Evolutionary conservation across 305 asterid genomes (phyloP), one percentile per base, ranked within the genome.

Genomic region (Fraxinus baroniana): DNA sequence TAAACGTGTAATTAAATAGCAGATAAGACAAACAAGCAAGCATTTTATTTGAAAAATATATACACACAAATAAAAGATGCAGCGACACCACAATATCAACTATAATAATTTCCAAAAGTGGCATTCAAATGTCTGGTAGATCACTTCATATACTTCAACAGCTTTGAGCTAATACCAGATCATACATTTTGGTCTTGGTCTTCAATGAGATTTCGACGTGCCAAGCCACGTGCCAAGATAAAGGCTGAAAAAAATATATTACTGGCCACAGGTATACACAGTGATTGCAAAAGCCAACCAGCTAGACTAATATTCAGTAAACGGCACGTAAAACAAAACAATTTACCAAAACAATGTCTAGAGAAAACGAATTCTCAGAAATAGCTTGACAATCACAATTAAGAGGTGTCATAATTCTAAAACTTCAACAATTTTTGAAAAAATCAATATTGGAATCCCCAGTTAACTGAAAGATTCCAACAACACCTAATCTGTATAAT

Each of bases 401-500:
- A 78, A 85, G 84, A 86, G 80, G 66, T 49, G 77, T 76, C 49
- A 20, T 60, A 81, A 81, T 75, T 72, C 84, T 46, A 41, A 41
- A 41, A 41, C 52, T 12, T 74, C 83, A 81, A 78, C 33, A 76
- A 57, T 3, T 55, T 74, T 39, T 37, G 36, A 35, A 32, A 41
- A 73, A 78, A 72, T 17, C 5, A 79, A 80, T 20, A 17, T 79
- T 66, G 5, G n/a, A 62, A 26, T 66, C 30, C 79, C 81, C 68
- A 79, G 37, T 72, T 39, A 77, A 71, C 57, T 22, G 18, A 79
- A 37, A 26, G 49, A 71, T 55, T n/a, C 46, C 10, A 68, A 18
- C 20, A 68, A 28, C 39, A 68, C n/a, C 37, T 10, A 75, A 77
- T 39, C 49, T 18, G 18, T 4, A 44, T 26, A 52, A 72, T 70